These are phyloP conservation scores for Magnaporthales sp. DNA, from an alignment of 2,329 filamentous ascomycete species.

Conservation along the genomic window DNA sequence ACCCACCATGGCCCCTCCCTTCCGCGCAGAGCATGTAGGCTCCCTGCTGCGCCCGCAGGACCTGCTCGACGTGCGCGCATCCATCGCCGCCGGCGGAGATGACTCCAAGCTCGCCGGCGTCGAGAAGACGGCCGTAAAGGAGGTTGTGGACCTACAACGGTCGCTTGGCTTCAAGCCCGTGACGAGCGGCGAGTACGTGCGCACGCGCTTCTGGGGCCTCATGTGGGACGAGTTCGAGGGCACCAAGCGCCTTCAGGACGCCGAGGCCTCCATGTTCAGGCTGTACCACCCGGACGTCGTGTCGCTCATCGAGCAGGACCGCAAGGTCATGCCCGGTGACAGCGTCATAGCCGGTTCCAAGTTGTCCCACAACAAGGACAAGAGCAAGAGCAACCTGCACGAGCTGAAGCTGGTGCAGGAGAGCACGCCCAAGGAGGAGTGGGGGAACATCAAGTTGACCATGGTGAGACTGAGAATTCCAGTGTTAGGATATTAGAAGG, in stretches of 20 bases:
- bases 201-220: conserved; percentile 42
- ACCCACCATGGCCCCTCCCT: conserved; percentile 20
- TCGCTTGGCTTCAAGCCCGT: conserved; percentile 58
- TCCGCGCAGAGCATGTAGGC: conserved; percentile 26
- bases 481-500: neutral
- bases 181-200: conserved; percentile 62
- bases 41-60: conserved; percentile 24
- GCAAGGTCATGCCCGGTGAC: conserved; percentile 47
- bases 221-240: conserved; percentile 47
- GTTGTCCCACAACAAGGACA: conserved; percentile 31
- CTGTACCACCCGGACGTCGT: conserved; percentile 48
- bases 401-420: conserved; percentile 39
- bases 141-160: conserved; percentile 61
- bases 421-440: conserved; percentile 34
- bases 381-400: conserved; percentile 37
- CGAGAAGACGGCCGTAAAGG: conserved; percentile 57
- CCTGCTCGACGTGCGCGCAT: conserved; percentile 40
- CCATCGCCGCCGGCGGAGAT: conserved; percentile 47
- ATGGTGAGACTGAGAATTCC: conserved; percentile 17
- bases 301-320: conserved; percentile 40
- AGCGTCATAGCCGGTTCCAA: conserved; percentile 43
- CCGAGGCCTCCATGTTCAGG: conserved; percentile 41
- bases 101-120: conserved; percentile 41
- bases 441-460: conserved; percentile 43
- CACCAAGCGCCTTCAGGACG: conserved; percentile 37